These are phyloP conservation scores for Termitomyces sp. DNA, from an alignment of 768 basidiomycete species.

Conservation along the genomic window DNA sequence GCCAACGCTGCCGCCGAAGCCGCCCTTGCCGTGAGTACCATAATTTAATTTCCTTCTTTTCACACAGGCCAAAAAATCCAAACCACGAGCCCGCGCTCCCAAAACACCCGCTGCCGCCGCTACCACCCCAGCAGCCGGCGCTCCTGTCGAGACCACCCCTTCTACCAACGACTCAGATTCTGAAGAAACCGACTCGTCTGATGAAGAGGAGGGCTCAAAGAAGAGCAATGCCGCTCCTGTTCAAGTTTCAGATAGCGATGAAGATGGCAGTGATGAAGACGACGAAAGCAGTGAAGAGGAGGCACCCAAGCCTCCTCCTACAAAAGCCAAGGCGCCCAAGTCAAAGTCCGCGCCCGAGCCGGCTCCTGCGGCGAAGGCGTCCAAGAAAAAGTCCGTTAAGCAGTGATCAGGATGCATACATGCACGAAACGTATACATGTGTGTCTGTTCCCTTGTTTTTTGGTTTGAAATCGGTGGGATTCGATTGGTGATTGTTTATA, in stretches of 20 bases:
- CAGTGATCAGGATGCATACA: constrained; percentile 1
- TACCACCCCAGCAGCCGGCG: constrained; percentile 10
- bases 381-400: constrained; percentile 25
- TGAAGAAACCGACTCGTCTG: constrained; percentile 28
- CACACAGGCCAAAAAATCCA: constrained; percentile 21
- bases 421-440: too few species aligned
- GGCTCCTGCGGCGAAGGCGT: constrained; percentile 15
- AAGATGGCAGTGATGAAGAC: constrained; percentile 14
- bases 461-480: not conserved
- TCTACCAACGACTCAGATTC: constrained; percentile 26
- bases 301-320: constrained; percentile 14
- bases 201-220: constrained; percentile 31
- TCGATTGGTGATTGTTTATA: constrained; percentile 1
- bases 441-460: constrained; percentile 1
- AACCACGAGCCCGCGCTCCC: constrained; percentile 10
- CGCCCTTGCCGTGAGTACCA: constrained; percentile 29
- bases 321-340: constrained; percentile 16
- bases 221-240: constrained; percentile 22
- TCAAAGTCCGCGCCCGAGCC: constrained; percentile 7
- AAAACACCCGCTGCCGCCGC: constrained; percentile 6
- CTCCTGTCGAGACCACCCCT: constrained; percentile 20
- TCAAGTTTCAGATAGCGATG: not conserved
- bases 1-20: constrained; percentile 42
- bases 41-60: not conserved
- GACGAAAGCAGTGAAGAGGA: constrained; percentile 6